Percentiles rank a stretch among this genome's conserved stretches.
Evolutionary conservation across 148 eudicot species (phyloP).

Genomic region (Pharnaceum exiguum): DNA sequence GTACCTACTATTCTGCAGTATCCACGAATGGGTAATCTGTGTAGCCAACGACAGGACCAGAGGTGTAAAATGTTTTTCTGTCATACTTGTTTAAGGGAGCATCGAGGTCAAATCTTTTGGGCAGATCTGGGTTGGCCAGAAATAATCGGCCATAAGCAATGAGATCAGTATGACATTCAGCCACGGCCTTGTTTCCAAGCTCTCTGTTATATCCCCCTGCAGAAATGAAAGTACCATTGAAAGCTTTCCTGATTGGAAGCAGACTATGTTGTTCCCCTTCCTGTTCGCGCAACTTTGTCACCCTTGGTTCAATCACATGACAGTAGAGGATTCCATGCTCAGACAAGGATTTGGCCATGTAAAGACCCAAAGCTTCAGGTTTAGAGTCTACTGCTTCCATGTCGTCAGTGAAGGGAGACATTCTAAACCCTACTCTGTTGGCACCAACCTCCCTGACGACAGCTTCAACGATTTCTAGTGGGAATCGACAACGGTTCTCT

Average conservation of each 20-base stretch:
- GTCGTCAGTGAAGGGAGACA: conserved; percentile 35
- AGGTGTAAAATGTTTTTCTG: conserved; percentile 25
- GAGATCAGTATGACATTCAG: conserved; percentile 25
- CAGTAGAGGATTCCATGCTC: conserved; percentile 28
- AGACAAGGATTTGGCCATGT: conserved; percentile 32
- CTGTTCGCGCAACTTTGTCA: conserved; percentile 19
- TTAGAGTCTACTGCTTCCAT: conserved; percentile 36
- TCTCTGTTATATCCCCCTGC: conserved; percentile 37
- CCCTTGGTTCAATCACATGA: conserved; percentile 35
- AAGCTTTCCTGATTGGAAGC: conserved; percentile 38
- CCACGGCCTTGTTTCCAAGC: conserved; percentile 36
- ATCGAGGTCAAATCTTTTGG: conserved; percentile 31
- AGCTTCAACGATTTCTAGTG: conserved; percentile 34
- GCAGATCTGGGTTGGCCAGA: conserved; percentile 42
- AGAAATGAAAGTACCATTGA: conserved; percentile 34
- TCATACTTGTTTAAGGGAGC: conserved; percentile 40
- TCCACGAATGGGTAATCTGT: conserved; percentile 41
- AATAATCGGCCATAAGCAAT: conserved; percentile 39
- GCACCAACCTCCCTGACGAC: conserved; percentile 30
- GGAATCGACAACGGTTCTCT: conserved; percentile 36
- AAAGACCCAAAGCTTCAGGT: conserved; percentile 30
- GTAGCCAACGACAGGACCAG: conserved; percentile 39
- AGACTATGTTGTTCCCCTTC: conserved; percentile 18
- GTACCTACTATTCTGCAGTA: not conserved
- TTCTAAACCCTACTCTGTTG: conserved; percentile 31